Conservation (phyloP, 2,329 filamentous ascomycete genomes). For the Cladophialophora carrionii region DNA sequence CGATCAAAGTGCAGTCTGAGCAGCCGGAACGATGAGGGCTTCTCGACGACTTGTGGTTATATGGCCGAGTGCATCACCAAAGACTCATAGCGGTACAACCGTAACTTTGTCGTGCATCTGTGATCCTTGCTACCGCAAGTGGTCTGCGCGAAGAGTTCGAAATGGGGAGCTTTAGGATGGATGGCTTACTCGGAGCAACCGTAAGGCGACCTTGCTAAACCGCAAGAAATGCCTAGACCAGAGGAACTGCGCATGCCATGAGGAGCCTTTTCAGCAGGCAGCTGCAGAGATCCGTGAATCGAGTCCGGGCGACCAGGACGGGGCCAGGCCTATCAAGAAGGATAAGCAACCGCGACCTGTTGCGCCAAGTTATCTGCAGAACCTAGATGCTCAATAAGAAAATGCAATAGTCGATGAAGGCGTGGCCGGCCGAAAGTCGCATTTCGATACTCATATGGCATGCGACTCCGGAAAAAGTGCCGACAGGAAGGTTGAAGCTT, state of each 20-base stretch:
- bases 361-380: not conserved
- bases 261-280: conserved; percentile 1
- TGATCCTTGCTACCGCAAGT: conserved; percentile 3
- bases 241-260: not conserved
- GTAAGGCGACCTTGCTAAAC: not conserved
- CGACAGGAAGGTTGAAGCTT: not conserved
- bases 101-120: conserved; percentile 3
- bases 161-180: too few species aligned
- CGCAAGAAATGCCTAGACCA: not conserved
- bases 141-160: conserved; percentile 2
- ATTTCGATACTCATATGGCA: not conserved
- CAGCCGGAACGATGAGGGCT: not conserved
- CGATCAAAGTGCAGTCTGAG: conserved; percentile 1
- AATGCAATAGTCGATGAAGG: not conserved
- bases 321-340: not conserved
- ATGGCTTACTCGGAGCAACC: not conserved
- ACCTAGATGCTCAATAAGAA: not conserved
- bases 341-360: not conserved
- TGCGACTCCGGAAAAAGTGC: not conserved
- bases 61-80: conserved; percentile 2
- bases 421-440: not conserved
- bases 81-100: conserved; percentile 1
- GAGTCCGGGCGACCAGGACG: not conserved
- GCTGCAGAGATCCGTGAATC: not conserved
- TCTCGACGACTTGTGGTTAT: conserved; percentile 5